Conservation (phyloP, 2,329 filamentous ascomycete genomes). For the Nothophaeocryptopus gaeumannii region DNA sequence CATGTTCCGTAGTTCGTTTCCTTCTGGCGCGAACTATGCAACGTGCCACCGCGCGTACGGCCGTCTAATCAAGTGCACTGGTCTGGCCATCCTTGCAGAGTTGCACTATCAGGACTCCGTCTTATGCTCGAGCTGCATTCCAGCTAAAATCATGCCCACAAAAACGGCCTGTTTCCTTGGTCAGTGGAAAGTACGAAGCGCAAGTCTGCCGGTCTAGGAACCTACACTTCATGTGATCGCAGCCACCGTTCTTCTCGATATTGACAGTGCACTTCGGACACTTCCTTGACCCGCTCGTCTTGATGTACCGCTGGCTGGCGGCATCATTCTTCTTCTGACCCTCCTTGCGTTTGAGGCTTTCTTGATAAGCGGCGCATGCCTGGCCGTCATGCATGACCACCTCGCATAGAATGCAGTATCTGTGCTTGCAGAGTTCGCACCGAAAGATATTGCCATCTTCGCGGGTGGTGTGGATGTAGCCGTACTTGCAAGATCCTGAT, state of each 20-base stretch:
- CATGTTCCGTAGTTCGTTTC: too few species aligned
- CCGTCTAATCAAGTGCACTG: too few species aligned
- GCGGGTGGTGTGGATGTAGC: slow-evolving; percentile 8
- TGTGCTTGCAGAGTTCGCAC: slow-evolving; percentile 8
- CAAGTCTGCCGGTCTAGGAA: neutral
- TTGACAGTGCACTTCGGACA: slow-evolving; percentile 22
- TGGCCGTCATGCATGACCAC: slow-evolving; percentile 12
- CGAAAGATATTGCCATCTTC: slow-evolving; percentile 14
- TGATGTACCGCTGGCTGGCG: slow-evolving; percentile 1
- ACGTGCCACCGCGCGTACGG: too few species aligned
- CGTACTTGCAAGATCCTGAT: slow-evolving; percentile 3
- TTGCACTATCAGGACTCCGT: too few species aligned
- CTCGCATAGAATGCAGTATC: slow-evolving; percentile 14
- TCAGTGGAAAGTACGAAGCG: neutral
- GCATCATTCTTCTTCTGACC: neutral
- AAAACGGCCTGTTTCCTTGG: too few species aligned
- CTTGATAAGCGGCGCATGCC: slow-evolving; percentile 9
- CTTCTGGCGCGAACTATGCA: too few species aligned
- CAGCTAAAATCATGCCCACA: too few species aligned
- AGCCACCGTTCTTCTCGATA: slow-evolving; percentile 24
- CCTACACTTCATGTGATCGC: slow-evolving; percentile 26
- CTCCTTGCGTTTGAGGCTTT: neutral
- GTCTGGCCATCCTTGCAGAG: too few species aligned
- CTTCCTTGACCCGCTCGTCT: slow-evolving; percentile 8
- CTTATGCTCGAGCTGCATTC: too few species aligned